Percentiles rank a stretch among this genome's conserved stretches.
Evolutionary conservation across 2,329 filamentous ascomycete species (phyloP).

Genomic region (Mollisiaceae sp.): DNA sequence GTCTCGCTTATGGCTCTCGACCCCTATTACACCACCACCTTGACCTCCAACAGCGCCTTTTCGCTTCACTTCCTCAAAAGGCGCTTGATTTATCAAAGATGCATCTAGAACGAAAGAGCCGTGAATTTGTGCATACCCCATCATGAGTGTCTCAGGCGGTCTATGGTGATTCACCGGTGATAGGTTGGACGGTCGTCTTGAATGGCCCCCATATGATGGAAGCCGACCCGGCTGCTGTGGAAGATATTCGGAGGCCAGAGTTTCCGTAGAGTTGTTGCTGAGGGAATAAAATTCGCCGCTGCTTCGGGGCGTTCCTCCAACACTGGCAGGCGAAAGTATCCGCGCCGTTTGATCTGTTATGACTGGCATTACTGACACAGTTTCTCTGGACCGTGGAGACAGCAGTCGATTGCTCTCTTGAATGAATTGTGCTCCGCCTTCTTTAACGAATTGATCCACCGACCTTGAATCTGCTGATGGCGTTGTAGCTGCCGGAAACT

Average conservation of each 20-base stretch:
- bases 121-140: slow-evolving; percentile 95
- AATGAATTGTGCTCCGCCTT: slow-evolving; percentile 10
- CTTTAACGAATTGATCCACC: slow-evolving; percentile 19
- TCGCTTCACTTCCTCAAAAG: slow-evolving; percentile 94
- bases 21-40: slow-evolving; percentile 82
- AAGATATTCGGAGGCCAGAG: slow-evolving; percentile 86
- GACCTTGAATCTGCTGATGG: slow-evolving; percentile 36
- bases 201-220: slow-evolving; percentile 49
- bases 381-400: slow-evolving; percentile 38
- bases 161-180: slow-evolving; percentile 50
- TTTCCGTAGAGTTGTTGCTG: slow-evolving; percentile 95
- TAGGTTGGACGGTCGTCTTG: slow-evolving; percentile 51
- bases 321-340: slow-evolving; percentile 79
- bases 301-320: slow-evolving; percentile 80
- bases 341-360: slow-evolving; percentile 64
- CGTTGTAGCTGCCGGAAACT: slow-evolving; percentile 55
- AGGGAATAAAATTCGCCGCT: slow-evolving; percentile 94
- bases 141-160: slow-evolving; percentile 84
- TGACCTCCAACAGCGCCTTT: slow-evolving; percentile 90
- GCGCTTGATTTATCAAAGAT: slow-evolving; percentile 84
- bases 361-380: slow-evolving; percentile 54
- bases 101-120: slow-evolving; percentile 92
- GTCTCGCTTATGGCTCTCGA: slow-evolving; percentile 74
- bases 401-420: slow-evolving; percentile 32
- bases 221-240: slow-evolving; percentile 53